Evolutionary conservation across 768 basidiomycete genomes (phyloP).

Genomic region (Favolaschia claudopus): DNA sequence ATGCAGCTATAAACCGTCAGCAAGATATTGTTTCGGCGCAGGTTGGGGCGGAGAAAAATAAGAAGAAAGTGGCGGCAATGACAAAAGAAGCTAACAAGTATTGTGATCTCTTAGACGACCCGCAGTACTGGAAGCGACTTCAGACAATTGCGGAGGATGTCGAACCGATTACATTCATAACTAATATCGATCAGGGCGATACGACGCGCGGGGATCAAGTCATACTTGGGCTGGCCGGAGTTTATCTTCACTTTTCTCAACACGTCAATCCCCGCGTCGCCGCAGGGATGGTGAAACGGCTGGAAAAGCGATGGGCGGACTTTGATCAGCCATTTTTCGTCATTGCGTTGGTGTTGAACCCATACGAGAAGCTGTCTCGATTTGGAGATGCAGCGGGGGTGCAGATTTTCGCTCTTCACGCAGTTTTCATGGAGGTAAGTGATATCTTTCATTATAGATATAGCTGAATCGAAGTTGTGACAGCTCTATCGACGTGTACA

Average conservation of each 20-base stretch:
- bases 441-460: background rate
- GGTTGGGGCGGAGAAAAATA: constrained; percentile 37
- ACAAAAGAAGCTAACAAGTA: constrained; percentile 1
- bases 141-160: constrained; percentile 2
- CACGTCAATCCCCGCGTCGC: background rate
- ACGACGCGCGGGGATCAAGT: constrained; percentile 1
- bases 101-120: constrained; percentile 4
- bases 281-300: constrained; percentile 5
- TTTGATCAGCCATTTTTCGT: constrained; percentile 6
- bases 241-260: background rate
- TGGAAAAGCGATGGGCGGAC: constrained; percentile 8
- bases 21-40: constrained; percentile 34
- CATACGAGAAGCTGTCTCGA: background rate
- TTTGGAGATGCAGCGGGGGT: constrained; percentile 2
- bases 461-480: background rate
- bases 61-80: background rate
- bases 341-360: constrained; percentile 9
- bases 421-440: background rate
- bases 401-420: background rate
- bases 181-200: constrained; percentile 15
- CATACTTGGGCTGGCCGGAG: constrained; percentile 2
- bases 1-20: constrained; percentile 27
- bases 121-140: constrained; percentile 5
- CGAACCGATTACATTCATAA: constrained; percentile 12
- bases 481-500: background rate